Percentiles rank a stretch among this genome's conserved stretches.
Evolutionary conservation across 768 basidiomycete species (phyloP).

Genomic region (Auriculariales sp.): DNA sequence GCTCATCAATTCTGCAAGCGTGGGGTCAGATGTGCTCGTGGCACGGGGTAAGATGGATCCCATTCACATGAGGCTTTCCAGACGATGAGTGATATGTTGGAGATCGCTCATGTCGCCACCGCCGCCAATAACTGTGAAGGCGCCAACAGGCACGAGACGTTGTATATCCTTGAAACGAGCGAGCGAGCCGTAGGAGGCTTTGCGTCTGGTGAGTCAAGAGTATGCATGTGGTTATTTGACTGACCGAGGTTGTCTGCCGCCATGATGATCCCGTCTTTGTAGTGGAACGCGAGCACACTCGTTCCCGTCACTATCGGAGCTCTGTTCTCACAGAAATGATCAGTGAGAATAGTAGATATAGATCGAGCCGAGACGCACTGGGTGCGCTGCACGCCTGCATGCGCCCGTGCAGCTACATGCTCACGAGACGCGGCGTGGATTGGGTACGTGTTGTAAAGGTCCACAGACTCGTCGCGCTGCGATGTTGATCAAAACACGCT

Average conservation of each 20-base stretch:
- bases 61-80: constrained; percentile 55
- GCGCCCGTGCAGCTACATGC: constrained; percentile 32
- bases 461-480: constrained; percentile 61
- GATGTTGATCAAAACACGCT: neutral
- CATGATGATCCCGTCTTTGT: constrained; percentile 95
- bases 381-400: constrained; percentile 63
- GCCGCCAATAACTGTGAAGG: constrained; percentile 77
- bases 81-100: constrained; percentile 72
- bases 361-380: constrained; percentile 35
- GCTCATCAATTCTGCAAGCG: constrained; percentile 41
- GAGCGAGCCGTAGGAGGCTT: constrained; percentile 93
- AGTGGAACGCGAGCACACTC: constrained; percentile 88
- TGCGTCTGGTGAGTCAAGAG: neutral
- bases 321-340: constrained; percentile 23
- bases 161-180: constrained; percentile 92
- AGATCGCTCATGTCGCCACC: constrained; percentile 98
- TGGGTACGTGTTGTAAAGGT: constrained; percentile 67
- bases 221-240: constrained; percentile 10
- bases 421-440: constrained; percentile 49
- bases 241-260: constrained; percentile 93
- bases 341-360: neutral
- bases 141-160: constrained; percentile 74
- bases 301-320: constrained; percentile 95
- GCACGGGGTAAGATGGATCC: neutral
- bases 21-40: neutral